Conservation (phyloP, 306 rosid species). For the Biancaea sappan region DNA sequence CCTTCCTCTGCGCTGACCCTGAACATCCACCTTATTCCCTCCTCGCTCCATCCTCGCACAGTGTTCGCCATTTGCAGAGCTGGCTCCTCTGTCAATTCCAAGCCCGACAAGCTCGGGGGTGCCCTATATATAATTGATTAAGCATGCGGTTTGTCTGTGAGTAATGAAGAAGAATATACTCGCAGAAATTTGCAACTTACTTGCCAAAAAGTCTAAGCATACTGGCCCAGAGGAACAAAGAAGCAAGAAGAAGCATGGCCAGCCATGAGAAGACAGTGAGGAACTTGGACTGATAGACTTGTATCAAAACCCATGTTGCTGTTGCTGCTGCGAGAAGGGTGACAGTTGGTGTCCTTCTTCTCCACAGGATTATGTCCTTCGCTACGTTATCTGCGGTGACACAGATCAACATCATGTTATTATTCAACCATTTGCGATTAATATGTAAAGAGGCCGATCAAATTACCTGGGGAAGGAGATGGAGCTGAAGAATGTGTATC, state of each 20-base stretch:
- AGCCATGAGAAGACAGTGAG: too few relatives aligned
- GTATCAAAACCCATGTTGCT: too few relatives aligned
- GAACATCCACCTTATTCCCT: constrained; percentile 50
- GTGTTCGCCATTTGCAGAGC: constrained; percentile 30
- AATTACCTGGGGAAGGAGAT: constrained; percentile 39
- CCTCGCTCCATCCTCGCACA: constrained; percentile 43
- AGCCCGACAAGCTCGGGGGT: constrained; percentile 34
- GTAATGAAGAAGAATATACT: too few relatives aligned
- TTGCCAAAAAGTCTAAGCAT: constrained; percentile 57
- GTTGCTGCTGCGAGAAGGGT: constrained; percentile 46
- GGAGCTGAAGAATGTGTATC: constrained; percentile 38
- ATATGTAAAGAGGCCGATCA: neutral
- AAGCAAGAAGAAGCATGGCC: constrained; percentile 45
- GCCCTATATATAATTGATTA: constrained; percentile 41
- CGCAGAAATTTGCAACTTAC: constrained; percentile 34
- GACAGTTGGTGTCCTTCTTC: constrained; percentile 45
- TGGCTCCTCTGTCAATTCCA: constrained; percentile 45
- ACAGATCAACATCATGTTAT: too few relatives aligned
- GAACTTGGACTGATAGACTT: too few relatives aligned
- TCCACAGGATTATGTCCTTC: constrained; percentile 59
- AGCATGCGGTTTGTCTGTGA: too few relatives aligned
- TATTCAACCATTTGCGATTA: too few relatives aligned
- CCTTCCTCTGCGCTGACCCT: constrained; percentile 43
- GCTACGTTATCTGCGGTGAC: constrained; percentile 35
- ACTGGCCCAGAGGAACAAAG: constrained; percentile 59